Evolutionary conservation across 2,329 filamentous ascomycete genomes (phyloP).

Genomic region (Phyllachora maydis): DNA sequence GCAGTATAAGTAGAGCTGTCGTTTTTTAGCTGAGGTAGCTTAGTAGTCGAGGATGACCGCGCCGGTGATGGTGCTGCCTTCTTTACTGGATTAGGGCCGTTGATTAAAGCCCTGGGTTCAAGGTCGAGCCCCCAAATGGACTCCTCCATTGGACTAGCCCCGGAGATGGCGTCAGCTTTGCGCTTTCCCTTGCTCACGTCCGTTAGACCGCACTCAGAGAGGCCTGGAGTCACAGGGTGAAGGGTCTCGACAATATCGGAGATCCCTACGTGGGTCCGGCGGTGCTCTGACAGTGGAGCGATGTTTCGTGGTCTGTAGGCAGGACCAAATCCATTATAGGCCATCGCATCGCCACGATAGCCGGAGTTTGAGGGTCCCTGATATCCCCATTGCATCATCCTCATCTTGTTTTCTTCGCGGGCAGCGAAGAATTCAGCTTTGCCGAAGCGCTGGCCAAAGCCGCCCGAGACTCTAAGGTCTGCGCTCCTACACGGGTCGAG

Average conservation of each 20-base stretch:
- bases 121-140: not conserved
- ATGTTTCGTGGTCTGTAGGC: not conserved
- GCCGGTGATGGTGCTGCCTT: too few species aligned
- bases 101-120: too few species aligned
- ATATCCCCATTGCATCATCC: too few species aligned
- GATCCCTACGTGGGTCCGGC: constrained; percentile 5
- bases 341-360: not conserved
- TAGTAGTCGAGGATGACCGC: too few species aligned
- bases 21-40: too few species aligned
- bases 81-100: too few species aligned
- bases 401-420: constrained; percentile 8
- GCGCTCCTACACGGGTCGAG: not conserved
- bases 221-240: too few species aligned
- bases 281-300: not conserved
- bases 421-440: constrained; percentile 9
- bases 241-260: constrained; percentile 6
- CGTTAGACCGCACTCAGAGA: constrained; percentile 1
- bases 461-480: constrained; percentile 5
- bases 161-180: constrained; percentile 12
- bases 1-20: too few species aligned
- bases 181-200: constrained; percentile 7
- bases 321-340: not conserved
- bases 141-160: not conserved
- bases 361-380: too few species aligned
- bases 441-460: constrained; percentile 3